These are phyloP conservation scores for Entonaema liquescens DNA, from an alignment of 495 filamentous ascomycete genomes.

Conservation along the genomic window DNA sequence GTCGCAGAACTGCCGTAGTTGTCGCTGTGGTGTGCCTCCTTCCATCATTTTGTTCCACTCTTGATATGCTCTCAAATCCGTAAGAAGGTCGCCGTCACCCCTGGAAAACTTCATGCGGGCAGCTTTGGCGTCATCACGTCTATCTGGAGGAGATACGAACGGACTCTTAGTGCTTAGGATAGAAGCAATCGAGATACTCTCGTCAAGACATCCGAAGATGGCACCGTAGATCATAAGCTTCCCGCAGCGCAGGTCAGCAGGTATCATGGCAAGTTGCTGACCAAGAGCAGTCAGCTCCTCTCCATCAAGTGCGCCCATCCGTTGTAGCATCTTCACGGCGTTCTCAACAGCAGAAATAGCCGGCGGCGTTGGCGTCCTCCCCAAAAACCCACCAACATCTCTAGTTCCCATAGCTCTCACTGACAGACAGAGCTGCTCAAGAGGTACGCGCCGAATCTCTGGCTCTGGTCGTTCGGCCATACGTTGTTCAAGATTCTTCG, in stretches of 20 bases:
- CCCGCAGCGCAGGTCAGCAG: slow-evolving; percentile 88
- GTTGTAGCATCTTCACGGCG: slow-evolving; percentile 76
- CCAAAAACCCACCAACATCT: slow-evolving; percentile 81
- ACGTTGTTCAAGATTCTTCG: slow-evolving; percentile 77
- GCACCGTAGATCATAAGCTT: slow-evolving; percentile 97
- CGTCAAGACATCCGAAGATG: slow-evolving; percentile 89
- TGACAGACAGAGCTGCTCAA: slow-evolving; percentile 93
- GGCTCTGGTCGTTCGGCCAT: slow-evolving; percentile 94
- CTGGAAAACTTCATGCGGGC: slow-evolving; percentile 75
- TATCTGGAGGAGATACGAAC: slow-evolving; percentile 82
- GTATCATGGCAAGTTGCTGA: slow-evolving; percentile 90
- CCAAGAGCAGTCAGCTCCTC: slow-evolving; percentile 89
- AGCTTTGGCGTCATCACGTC: slow-evolving; percentile 82
- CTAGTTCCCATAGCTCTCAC: slow-evolving; percentile 92
- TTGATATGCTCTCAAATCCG: slow-evolving; percentile 83
- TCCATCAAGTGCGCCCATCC: slow-evolving; percentile 88
- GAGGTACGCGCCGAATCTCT: slow-evolving; percentile 88
- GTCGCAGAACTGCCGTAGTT: slow-evolving; percentile 81
- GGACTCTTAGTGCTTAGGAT: slow-evolving; percentile 86
- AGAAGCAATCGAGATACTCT: slow-evolving; percentile 87
- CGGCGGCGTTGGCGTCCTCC: slow-evolving; percentile 87
- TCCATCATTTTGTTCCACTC: slow-evolving; percentile 75
- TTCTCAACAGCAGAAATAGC: slow-evolving; percentile 84
- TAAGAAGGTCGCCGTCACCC: slow-evolving; percentile 86
- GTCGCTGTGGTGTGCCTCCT: slow-evolving; percentile 62